phyloP scores from a whole-genome alignment of 2,329 filamentous ascomycete species.

The Scortechinia acanthostroma region DNA sequence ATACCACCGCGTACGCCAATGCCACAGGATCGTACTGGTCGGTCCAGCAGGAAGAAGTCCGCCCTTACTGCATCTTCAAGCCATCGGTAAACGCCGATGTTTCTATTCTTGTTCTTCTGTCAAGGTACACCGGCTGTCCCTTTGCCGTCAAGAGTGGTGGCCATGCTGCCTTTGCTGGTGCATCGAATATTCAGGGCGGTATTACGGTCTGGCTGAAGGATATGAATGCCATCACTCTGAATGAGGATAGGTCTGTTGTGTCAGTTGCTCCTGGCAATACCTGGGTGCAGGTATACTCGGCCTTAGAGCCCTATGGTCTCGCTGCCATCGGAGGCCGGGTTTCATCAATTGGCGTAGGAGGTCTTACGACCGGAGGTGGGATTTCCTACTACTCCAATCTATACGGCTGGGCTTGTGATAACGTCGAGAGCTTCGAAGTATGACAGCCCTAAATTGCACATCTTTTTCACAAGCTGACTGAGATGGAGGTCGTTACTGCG shows the following conservation, averaged over 20 bases:
- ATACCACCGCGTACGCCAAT: too few species aligned
- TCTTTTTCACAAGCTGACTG: neutral
- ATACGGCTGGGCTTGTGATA: constrained; percentile 13
- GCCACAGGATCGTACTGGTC: too few species aligned
- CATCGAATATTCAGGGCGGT: constrained; percentile 18
- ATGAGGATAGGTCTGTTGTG: constrained; percentile 11
- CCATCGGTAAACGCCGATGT: constrained; percentile 4
- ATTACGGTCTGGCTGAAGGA: constrained; percentile 19
- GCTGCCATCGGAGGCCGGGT: constrained; percentile 7
- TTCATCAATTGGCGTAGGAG: constrained; percentile 7
- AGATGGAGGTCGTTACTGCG: neutral
- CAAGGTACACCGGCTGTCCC: constrained; percentile 4
- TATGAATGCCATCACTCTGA: constrained; percentile 13
- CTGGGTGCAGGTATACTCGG: constrained; percentile 14
- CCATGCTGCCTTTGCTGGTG: constrained; percentile 17
- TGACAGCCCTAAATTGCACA: neutral
- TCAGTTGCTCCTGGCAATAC: constrained; percentile 12
- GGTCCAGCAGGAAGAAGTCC: constrained; percentile 4
- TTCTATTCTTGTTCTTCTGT: constrained; percentile 4
- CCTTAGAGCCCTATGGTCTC: constrained; percentile 10
- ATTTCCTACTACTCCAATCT: constrained; percentile 18
- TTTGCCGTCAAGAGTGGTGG: constrained; percentile 23
- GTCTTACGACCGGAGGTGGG: constrained; percentile 12
- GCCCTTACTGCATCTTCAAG: constrained; percentile 4
- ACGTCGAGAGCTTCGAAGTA: constrained; percentile 10